These are phyloP conservation scores for Vitis hybrid DNA, from an alignment of 177 flowering plant species.

Conservation along the genomic window DNA sequence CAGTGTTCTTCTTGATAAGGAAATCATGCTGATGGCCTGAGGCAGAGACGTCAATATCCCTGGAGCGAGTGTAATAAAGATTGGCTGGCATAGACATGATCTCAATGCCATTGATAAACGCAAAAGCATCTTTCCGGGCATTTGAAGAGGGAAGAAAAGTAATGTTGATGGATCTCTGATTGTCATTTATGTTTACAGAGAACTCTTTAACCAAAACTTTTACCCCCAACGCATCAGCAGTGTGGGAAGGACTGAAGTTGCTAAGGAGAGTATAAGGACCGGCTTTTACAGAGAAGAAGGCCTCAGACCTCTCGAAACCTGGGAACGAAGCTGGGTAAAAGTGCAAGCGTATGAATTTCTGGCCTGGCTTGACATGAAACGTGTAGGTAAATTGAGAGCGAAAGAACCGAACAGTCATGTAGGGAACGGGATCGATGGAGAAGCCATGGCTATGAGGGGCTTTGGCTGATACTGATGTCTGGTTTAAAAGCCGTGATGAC, in stretches of 20 bases:
- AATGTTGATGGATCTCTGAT: background rate
- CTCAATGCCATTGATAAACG: conserved; percentile 32
- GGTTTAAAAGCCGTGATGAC: background rate
- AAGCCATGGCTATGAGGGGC: background rate
- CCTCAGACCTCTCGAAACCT: background rate
- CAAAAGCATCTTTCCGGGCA: background rate
- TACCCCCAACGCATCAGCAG: background rate
- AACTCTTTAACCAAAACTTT: conserved; percentile 10
- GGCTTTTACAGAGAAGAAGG: conserved; percentile 20
- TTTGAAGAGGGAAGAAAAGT: conserved; percentile 21
- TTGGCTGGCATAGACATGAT: conserved; percentile 28
- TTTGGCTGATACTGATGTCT: background rate
- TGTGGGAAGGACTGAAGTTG: conserved; percentile 13
- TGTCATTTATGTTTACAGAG: conserved; percentile 2
- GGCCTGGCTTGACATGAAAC: conserved; percentile 18
- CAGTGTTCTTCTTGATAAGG: background rate
- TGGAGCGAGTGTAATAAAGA: conserved; percentile 9
- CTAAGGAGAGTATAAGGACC: conserved; percentile 16
- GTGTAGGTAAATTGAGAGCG: conserved; percentile 8
- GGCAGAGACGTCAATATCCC: background rate
- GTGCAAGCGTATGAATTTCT: conserved; percentile 26
- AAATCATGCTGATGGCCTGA: background rate
- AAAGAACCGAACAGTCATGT: conserved; percentile 17
- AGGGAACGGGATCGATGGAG: background rate
- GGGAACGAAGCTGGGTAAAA: conserved; percentile 14